phyloP scores from a whole-genome alignment of 805 yeast species.

The Wickerhamomyces rabaulensis region DNA sequence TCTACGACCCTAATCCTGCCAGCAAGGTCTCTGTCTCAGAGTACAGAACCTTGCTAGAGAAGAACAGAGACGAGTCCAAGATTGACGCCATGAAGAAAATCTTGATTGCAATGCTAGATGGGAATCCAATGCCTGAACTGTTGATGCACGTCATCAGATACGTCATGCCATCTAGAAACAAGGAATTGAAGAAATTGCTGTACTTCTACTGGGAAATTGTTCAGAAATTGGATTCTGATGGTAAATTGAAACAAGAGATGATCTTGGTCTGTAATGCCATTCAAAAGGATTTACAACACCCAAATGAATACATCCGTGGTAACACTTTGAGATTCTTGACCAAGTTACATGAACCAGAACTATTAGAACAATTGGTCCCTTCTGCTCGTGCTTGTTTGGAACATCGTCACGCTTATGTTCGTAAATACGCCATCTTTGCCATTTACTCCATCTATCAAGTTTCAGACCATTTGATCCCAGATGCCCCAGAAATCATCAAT shows the following conservation, averaged over 20 bases:
- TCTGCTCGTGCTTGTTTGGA: slow-evolving; percentile 86
- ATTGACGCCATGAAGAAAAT: slow-evolving; percentile 87
- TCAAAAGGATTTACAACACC: slow-evolving; percentile 95
- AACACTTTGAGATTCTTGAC: slow-evolving; percentile 88
- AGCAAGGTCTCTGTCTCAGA: slow-evolving; percentile 59
- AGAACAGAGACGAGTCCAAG: slow-evolving; percentile 83
- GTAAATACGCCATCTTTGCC: slow-evolving; percentile 95
- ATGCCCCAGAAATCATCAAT: slow-evolving; percentile 82
- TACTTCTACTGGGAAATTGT: slow-evolving; percentile 98
- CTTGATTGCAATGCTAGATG: slow-evolving; percentile 81
- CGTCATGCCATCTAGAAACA: slow-evolving; percentile 92
- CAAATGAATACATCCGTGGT: slow-evolving; percentile 95
- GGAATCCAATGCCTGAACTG: slow-evolving; percentile 87
- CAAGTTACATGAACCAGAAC: slow-evolving; percentile 87
- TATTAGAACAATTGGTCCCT: slow-evolving; percentile 92
- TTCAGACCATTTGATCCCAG: slow-evolving; percentile 86
- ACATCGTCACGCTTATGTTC: slow-evolving; percentile 95
- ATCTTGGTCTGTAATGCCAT: slow-evolving; percentile 96
- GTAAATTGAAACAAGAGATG: slow-evolving; percentile 97
- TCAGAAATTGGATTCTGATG: slow-evolving; percentile 82
- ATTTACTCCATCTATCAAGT: slow-evolving; percentile 76
- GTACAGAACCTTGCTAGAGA: slow-evolving; percentile 74
- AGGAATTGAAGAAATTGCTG: slow-evolving; percentile 84
- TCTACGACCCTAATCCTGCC: slow-evolving; percentile 69
- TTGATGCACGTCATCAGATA: slow-evolving; percentile 96